A percentile compares a stretch with the other conserved stretches of the same genome.
Conservation (phyloP, 1,139 yeast genomes). For the Tardiomyces blankii region DNA sequence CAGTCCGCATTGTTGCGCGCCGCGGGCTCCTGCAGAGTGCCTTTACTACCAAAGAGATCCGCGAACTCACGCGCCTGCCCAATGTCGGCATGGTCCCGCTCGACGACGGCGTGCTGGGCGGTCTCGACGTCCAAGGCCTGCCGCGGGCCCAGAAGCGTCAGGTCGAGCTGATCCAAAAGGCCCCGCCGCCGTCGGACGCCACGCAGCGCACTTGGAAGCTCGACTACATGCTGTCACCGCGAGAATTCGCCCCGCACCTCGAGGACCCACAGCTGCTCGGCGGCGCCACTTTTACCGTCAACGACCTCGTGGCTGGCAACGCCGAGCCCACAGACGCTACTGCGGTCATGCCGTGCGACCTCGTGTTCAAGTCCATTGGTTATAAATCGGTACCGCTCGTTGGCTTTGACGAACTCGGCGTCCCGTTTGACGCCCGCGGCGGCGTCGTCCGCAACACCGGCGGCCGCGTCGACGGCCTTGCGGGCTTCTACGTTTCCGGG, state of each 20-base stretch:
- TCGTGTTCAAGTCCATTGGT: constrained; percentile 79
- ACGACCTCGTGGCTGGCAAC: constrained; percentile 23
- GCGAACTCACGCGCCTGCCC: constrained; percentile 65
- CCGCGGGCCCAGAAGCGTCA: constrained; percentile 64
- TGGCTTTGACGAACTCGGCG: constrained; percentile 40
- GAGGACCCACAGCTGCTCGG: constrained; percentile 30
- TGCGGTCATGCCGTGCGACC: constrained; percentile 39
- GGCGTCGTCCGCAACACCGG: constrained; percentile 49
- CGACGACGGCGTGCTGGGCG: constrained; percentile 33
- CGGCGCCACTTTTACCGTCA: constrained; percentile 39
- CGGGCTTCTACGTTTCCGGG: constrained; percentile 73
- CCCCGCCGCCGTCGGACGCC: constrained; percentile 3
- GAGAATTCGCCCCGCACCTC: constrained; percentile 34
- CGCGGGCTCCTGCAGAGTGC: constrained; percentile 70
- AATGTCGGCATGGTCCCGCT: constrained; percentile 50
- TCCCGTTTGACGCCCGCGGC: constrained; percentile 40
- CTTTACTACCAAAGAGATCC: constrained; percentile 82
- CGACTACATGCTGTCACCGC: constrained; percentile 60
- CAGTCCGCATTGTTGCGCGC: constrained; percentile 70
- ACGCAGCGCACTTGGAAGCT: constrained; percentile 50
- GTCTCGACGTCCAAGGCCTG: constrained; percentile 30
- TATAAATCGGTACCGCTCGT: constrained; percentile 57
- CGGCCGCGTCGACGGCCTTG: constrained; percentile 44
- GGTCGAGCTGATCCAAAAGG: constrained; percentile 50
- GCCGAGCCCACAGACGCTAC: constrained; percentile 35